phyloP scores from a whole-genome alignment of 306 rosid genomes.

The Cercis canadensis region DNA sequence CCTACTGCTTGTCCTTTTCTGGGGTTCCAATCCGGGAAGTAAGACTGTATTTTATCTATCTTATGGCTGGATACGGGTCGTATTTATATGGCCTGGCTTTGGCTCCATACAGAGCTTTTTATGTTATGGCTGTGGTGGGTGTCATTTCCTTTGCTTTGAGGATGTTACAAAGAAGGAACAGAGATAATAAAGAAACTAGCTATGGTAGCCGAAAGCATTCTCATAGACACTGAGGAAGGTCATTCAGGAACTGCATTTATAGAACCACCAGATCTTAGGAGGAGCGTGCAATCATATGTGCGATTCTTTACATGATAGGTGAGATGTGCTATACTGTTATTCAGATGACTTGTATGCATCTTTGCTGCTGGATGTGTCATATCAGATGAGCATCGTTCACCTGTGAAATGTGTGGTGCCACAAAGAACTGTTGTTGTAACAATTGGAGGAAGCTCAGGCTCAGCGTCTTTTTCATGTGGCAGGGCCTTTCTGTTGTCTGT shows the following conservation, averaged over 20 bases:
- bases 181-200: slow-evolving; percentile 60
- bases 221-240: slow-evolving; percentile 64
- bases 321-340: background rate
- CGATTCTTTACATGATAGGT: slow-evolving; percentile 1
- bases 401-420: slow-evolving; percentile 20
- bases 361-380: slow-evolving; percentile 35
- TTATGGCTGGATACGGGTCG: slow-evolving; percentile 78
- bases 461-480: slow-evolving; percentile 22
- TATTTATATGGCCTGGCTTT: slow-evolving; percentile 73
- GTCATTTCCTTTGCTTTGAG: slow-evolving; percentile 61
- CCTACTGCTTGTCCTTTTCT: slow-evolving; percentile 55
- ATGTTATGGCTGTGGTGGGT: slow-evolving; percentile 78
- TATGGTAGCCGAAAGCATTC: slow-evolving; percentile 73
- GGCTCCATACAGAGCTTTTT: slow-evolving; percentile 75
- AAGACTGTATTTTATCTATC: slow-evolving; percentile 63
- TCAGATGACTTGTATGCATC: slow-evolving; percentile 28
- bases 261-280: slow-evolving; percentile 18
- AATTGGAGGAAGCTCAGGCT: slow-evolving; percentile 29
- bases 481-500: slow-evolving; percentile 13
- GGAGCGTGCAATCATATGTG: slow-evolving; percentile 13
- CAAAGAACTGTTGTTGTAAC: slow-evolving; percentile 35
- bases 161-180: slow-evolving; percentile 51
- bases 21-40: slow-evolving; percentile 56
- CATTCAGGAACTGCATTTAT: slow-evolving; percentile 20
- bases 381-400: slow-evolving; percentile 19